Percentiles rank a stretch among this genome's conserved stretches.
Evolutionary conservation across 345 rosid species (phyloP).

Genomic region (Aegle marmelos): DNA sequence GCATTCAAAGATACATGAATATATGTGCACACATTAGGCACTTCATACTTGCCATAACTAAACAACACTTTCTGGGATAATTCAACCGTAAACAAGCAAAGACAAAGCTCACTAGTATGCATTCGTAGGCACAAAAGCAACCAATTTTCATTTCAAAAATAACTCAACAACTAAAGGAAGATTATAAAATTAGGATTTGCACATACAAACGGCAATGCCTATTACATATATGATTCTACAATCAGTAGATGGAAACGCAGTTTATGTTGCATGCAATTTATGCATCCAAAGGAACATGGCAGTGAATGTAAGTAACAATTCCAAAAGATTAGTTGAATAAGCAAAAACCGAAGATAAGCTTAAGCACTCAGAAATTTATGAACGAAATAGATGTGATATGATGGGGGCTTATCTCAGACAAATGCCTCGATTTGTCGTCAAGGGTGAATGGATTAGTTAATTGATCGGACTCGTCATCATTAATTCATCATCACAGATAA

Average conservation of each 20-base stretch:
- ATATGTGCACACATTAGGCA: background rate
- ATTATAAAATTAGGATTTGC: background rate
- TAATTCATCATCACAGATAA: constrained; percentile 31
- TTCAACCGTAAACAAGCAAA: background rate
- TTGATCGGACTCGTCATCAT: constrained; percentile 56
- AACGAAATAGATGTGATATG: background rate
- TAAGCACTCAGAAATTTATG: background rate
- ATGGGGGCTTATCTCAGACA: constrained; percentile 49
- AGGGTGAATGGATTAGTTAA: constrained; percentile 34
- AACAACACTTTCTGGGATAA: background rate
- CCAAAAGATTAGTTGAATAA: background rate
- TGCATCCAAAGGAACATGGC: background rate
- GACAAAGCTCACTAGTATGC: background rate
- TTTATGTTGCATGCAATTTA: background rate
- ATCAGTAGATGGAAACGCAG: background rate
- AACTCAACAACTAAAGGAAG: background rate
- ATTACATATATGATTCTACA: no score
- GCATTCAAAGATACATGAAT: background rate
- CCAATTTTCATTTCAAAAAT: background rate
- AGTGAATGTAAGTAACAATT: background rate
- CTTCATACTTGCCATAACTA: background rate
- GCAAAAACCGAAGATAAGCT: background rate
- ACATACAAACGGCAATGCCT: background rate
- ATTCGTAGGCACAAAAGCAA: background rate
- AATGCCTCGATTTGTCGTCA: constrained; percentile 68